phyloP scores from a whole-genome alignment of 2,329 filamentous ascomycete species.

The Westerdykella aurantiaca region DNA sequence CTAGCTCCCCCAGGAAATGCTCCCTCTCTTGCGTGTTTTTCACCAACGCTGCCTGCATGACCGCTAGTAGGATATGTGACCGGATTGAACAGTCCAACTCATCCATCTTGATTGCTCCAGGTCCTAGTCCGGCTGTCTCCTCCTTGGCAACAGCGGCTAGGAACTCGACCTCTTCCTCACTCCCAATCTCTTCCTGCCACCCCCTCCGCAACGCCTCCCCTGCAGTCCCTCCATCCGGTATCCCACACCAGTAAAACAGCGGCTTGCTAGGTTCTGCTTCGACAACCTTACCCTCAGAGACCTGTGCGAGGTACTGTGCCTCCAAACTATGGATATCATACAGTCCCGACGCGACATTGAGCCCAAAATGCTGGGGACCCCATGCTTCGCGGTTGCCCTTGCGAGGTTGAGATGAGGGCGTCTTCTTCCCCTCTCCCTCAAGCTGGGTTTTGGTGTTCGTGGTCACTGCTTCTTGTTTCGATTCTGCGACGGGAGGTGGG shows the following conservation, averaged over 20 bases:
- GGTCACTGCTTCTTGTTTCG: conserved; percentile 2
- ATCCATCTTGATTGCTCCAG: conserved; percentile 9
- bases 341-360: conserved; percentile 7
- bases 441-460: too few relatives aligned
- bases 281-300: conserved; percentile 6
- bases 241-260: conserved; percentile 7
- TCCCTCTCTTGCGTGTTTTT: conserved; percentile 9
- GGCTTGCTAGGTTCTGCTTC: conserved; percentile 8
- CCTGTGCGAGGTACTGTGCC: conserved; percentile 7
- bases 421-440: conserved; percentile 1
- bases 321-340: conserved; percentile 9
- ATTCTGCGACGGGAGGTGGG: conserved; percentile 6
- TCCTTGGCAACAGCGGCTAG: conserved; percentile 9
- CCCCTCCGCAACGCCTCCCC: conserved; percentile 6
- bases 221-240: conserved; percentile 9
- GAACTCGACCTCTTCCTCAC: conserved; percentile 9
- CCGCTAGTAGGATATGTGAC: conserved; percentile 10
- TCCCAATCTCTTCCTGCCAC: conserved; percentile 10
- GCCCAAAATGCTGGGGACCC: conserved; percentile 7
- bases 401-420: conserved; percentile 6
- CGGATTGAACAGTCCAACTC: conserved; percentile 9
- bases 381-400: conserved; percentile 8
- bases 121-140: conserved; percentile 9
- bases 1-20: conserved; percentile 8
- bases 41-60: conserved; percentile 9